Evolutionary conservation across 2,329 filamentous ascomycete genomes (phyloP), one percentile per base, ranked within the genome.

Genomic region (Lachnellula arida): DNA sequence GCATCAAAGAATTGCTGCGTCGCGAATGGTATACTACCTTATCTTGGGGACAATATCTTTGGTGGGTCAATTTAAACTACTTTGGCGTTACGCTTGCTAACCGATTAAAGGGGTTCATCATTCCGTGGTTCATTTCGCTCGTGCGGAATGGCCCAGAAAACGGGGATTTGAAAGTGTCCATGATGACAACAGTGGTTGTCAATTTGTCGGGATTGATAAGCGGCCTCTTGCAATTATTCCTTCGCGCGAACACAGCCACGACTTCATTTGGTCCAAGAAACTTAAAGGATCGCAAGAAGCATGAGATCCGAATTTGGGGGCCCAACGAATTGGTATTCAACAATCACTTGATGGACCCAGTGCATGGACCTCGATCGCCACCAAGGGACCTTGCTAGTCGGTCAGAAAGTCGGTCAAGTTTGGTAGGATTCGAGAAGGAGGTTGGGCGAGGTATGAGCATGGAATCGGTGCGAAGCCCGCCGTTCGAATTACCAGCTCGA

Each of bases 1-100:
- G 19, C 75, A 78, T 15, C 82, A 88, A 68, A 75, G 86, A 47
- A 78, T 84, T 55, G 76, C 81, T 35, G 85, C 86, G 4, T 88
- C 85, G 6, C 77, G 83, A 57, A 88, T 88, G 82, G 81, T 87
- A 11, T 89, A 86, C 67, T 88, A 86, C 66, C 73, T 70, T 60
- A 70, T 78, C 1, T 68, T 86, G 51, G 81, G 77, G 15, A 72
- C 83, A 53, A 69, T 81, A 49, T 82, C 78, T 53, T 82, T 78
- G 67, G 85, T 87, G 64, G 71, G 80, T 73, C 22, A n/a, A 40
- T n/a, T 23, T 60, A 60, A 43, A 63, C 55, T 62, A 59, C 17
- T 23, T 6, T 15, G 14, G 14, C 34, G 37, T 14, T 17, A 23
- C 28, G 52, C 7, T 56, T 40, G 19, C 69, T 76, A 63, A 76